Base-by-base conservation (phyloP, 257 asterid species). In the Henckelia pumila region DNA sequence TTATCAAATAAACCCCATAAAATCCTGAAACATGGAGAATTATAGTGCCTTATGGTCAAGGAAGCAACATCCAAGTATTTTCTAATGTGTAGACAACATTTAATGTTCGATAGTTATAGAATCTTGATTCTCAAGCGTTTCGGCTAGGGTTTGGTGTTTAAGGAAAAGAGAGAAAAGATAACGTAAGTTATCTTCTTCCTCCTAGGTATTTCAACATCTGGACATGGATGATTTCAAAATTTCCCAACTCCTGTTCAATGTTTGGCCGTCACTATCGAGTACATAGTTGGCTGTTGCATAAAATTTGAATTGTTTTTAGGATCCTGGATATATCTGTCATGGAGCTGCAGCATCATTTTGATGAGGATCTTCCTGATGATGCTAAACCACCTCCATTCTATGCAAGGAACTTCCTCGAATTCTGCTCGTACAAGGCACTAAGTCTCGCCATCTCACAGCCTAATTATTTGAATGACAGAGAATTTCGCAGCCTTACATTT, bases 331-430 rank as follows among this genome's bases (percentile, higher is more conserved):
- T 75, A 68, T 75, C 96, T 60, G 61, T 78, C 56, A 74, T 80
- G 60, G 91, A 78, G 52, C 79, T 91, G 71, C 89, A 81, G 59
- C 78, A 74, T 44, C 81, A 61, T 29, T 91, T 88, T 78, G 88
- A 86, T 68, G 71, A 32, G 56, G 88, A 91, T 77, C 64, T 81
- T 23, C 89, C 86, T 67, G 83, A 77, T 70, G 79, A 77, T 69
- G 70, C 71, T 47, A 86, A 78, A 73, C 83, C 78, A 75, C 86
- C 90, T 70, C 69, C 85, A 62, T 68, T 47, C 47, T 76, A 81
- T 68, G 98, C 94, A 25, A 82, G 96, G 80, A 91, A 81, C 80
- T 85, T 88, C 71, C 77, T 88, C 61, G 96, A 91, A 63, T 88
- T 82, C 75, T 85, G 89, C 82, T 86, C 95, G 3, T 88, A 77